A percentile compares a stretch with the other conserved stretches of the same genome.
Conservation (phyloP, 352 stramenopile genomes). For the Phytopythium chamaehyphon region DNA sequence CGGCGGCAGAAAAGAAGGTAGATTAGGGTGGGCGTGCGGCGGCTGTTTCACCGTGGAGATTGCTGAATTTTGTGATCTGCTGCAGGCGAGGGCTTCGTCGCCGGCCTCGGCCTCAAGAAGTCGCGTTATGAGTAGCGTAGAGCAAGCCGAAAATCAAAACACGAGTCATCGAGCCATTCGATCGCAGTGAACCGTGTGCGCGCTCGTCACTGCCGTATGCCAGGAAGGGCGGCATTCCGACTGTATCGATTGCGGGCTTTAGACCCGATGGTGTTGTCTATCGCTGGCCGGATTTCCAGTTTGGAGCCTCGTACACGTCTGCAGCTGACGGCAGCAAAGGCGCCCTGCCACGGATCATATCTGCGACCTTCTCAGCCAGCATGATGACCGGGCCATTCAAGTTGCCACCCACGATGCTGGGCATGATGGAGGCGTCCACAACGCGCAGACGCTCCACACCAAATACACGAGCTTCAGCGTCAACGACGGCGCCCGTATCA, state of each 20-base stretch:
- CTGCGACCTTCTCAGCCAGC: slow-evolving; percentile 84
- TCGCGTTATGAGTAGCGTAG: slow-evolving; percentile 51
- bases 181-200: too few relatives aligned
- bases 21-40: too few relatives aligned
- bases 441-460: slow-evolving; percentile 74
- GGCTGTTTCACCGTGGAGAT: not conserved
- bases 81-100: slow-evolving; percentile 76
- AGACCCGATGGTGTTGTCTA: slow-evolving; percentile 23
- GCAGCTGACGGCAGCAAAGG: slow-evolving; percentile 39
- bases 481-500: slow-evolving; percentile 62
- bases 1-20: slow-evolving; percentile 75
- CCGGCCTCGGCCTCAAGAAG: slow-evolving; percentile 71
- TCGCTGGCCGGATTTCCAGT: slow-evolving; percentile 48
- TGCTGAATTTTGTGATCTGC: not conserved
- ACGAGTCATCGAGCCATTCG: too few relatives aligned
- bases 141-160: too few relatives aligned
- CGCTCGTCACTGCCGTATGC: too few relatives aligned
- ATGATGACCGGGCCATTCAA: slow-evolving; percentile 89
- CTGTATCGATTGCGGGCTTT: too few relatives aligned
- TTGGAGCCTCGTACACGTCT: slow-evolving; percentile 36
- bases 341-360: slow-evolving; percentile 68
- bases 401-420: slow-evolving; percentile 89
- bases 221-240: too few relatives aligned
- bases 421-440: slow-evolving; percentile 88
- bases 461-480: slow-evolving; percentile 67